Evolutionary conservation across 208 protist species (phyloP).

Genomic region (Leptomonas pyrrhocoris): DNA sequence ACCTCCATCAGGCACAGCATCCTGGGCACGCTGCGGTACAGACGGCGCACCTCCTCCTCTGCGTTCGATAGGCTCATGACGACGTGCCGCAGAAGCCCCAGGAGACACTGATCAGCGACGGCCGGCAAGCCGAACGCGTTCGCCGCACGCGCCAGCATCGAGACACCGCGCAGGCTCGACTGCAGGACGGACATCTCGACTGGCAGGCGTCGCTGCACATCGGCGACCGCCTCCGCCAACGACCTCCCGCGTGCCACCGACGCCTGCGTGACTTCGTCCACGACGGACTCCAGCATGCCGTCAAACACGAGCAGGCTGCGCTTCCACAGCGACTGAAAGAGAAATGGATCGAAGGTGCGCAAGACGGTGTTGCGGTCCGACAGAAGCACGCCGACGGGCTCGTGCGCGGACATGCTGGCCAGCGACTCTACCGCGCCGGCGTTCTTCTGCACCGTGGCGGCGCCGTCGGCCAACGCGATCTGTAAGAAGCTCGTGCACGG

Average conservation of each 20-base stretch:
- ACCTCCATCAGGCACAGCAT: slow-evolving; percentile 49
- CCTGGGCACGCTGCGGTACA: slow-evolving; percentile 41
- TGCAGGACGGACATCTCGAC: slow-evolving; percentile 35
- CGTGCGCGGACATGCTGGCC: slow-evolving; percentile 12
- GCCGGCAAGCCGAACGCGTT: slow-evolving; percentile 22
- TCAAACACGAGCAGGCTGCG: slow-evolving; percentile 58
- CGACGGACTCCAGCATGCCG: slow-evolving; percentile 45
- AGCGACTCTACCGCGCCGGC: slow-evolving; percentile 18
- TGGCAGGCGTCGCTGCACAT: slow-evolving; percentile 21
- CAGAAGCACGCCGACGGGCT: neutral
- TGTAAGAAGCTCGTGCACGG: slow-evolving; percentile 24
- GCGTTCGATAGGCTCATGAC: slow-evolving; percentile 34
- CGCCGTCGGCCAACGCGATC: slow-evolving; percentile 12
- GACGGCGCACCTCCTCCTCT: slow-evolving; percentile 35
- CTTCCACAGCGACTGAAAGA: slow-evolving; percentile 60
- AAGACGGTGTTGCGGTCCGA: neutral
- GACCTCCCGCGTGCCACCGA: slow-evolving; percentile 19
- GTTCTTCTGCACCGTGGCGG: neutral
- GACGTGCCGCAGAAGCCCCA: slow-evolving; percentile 37
- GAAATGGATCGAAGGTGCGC: slow-evolving; percentile 43
- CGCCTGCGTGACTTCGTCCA: slow-evolving; percentile 33
- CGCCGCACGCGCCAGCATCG: slow-evolving; percentile 29
- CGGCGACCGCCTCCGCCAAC: slow-evolving; percentile 30
- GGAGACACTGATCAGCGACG: slow-evolving; percentile 45
- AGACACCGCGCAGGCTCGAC: slow-evolving; percentile 39